phyloP scores from a whole-genome alignment of 352 stramenopile species.

The Phytophthora vignae region DNA sequence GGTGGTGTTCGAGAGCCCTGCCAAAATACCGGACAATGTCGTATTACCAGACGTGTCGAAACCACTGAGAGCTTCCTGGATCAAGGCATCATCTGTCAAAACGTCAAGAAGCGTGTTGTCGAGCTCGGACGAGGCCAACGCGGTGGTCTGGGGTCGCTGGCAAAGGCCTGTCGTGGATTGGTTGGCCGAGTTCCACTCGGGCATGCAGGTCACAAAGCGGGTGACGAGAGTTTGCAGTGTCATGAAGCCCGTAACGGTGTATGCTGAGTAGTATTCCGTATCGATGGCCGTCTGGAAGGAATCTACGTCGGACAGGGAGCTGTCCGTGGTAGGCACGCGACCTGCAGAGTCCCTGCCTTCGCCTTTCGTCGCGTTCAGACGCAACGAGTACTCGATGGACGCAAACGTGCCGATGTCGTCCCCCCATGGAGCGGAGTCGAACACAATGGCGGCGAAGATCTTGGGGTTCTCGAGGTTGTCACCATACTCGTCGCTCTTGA shows the following conservation, averaged over 20 bases:
- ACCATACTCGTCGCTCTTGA: conserved; percentile 54
- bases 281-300: conserved; percentile 42
- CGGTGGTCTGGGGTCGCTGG: conserved; percentile 44
- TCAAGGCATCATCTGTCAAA: too few relatives aligned
- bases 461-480: conserved; percentile 44
- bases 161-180: conserved; percentile 54
- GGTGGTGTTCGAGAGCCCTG: conserved; percentile 22
- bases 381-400: conserved; percentile 67
- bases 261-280: conserved; percentile 45
- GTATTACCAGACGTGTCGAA: too few relatives aligned
- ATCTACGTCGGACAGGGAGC: conserved; percentile 33
- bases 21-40: too few relatives aligned
- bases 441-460: conserved; percentile 68
- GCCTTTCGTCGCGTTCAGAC: conserved; percentile 57
- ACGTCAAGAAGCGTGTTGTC: conserved; percentile 49
- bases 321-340: conserved; percentile 39
- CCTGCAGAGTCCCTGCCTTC: conserved; percentile 18
- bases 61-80: conserved; percentile 19
- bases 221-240: conserved; percentile 69
- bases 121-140: conserved; percentile 24
- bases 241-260: conserved; percentile 60
- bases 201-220: conserved; percentile 65
- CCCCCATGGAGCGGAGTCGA: conserved; percentile 45
- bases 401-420: conserved; percentile 46
- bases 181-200: conserved; percentile 46